A percentile compares a stretch with the other conserved stretches of the same genome.
Evolutionary conservation across 805 yeast species (phyloP).

Genomic region (Sugiyamaella qingdaonensis): DNA sequence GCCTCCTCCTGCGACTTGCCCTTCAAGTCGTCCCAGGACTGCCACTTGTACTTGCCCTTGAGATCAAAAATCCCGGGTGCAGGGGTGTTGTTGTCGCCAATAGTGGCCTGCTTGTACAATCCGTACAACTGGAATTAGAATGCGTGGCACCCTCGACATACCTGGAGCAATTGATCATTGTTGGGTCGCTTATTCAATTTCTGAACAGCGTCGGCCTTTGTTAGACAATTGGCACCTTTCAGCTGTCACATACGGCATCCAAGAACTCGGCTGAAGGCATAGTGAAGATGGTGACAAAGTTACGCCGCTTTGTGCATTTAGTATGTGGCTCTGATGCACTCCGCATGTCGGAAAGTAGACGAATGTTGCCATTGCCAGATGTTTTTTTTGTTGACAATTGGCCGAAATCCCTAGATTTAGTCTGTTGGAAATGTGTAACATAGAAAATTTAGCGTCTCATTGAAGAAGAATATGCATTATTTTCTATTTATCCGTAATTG

Average conservation of each 20-base stretch:
- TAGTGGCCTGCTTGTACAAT: constrained; percentile 93
- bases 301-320: not conserved
- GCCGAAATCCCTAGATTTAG: too few species aligned
- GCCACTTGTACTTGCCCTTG: constrained; percentile 97
- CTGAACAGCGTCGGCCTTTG: constrained; percentile 75
- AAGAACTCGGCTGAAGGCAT: constrained; percentile 39
- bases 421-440: too few species aligned
- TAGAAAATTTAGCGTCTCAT: too few species aligned
- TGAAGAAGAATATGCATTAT: too few species aligned
- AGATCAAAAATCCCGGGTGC: constrained; percentile 92
- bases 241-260: constrained; percentile 27
- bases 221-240: not conserved
- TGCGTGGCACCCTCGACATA: constrained; percentile 14
- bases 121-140: constrained; percentile 57
- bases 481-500: too few species aligned
- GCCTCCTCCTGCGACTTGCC: constrained; percentile 90
- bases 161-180: constrained; percentile 78
- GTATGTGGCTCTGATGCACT: not conserved
- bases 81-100: constrained; percentile 83
- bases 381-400: too few species aligned
- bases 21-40: constrained; percentile 85
- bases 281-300: constrained; percentile 3
- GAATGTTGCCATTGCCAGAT: too few species aligned
- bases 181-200: constrained; percentile 69
- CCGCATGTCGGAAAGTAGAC: too few species aligned